phyloP scores from a whole-genome alignment of 129 eudicot genomes.

The Centaurea solstitialis region DNA sequence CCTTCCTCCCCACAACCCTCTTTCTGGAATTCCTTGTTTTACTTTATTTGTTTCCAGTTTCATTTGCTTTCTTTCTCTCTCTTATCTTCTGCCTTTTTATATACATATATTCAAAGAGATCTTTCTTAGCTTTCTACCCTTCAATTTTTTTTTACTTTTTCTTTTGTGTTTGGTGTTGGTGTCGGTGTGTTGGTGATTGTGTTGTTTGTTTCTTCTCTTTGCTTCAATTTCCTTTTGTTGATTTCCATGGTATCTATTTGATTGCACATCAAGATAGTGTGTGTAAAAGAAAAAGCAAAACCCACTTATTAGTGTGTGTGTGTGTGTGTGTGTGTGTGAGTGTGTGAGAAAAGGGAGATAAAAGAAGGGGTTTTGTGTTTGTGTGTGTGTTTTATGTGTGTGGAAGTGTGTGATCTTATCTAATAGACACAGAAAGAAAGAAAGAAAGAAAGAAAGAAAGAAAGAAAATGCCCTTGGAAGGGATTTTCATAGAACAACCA shows the following conservation, averaged over 20 bases:
- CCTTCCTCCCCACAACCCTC: conserved; percentile 34
- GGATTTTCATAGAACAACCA: conserved; percentile 59
- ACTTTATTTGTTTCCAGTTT: conserved; percentile 32
- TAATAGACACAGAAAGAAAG: no score
- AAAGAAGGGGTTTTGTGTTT: conserved; percentile 20
- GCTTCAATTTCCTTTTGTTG: conserved; percentile 34
- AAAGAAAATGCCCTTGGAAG: conserved; percentile 79
- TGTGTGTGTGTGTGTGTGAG: conserved; percentile 28
- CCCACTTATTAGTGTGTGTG: conserved; percentile 22
- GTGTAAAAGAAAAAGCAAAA: conserved; percentile 5
- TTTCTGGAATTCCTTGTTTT: conserved; percentile 47
- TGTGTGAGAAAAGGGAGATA: conserved; percentile 31
- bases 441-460: no score
- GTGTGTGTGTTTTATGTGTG: conserved; percentile 15
- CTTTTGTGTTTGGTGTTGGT: conserved; percentile 31
- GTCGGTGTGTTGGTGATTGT: conserved; percentile 38
- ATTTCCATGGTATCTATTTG: conserved; percentile 32
- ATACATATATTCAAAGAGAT: conserved; percentile 17
- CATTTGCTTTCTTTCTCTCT: conserved; percentile 18
- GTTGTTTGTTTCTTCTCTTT: conserved; percentile 20
- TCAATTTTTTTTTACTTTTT: conserved; percentile 21
- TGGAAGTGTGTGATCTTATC: conserved; percentile 29
- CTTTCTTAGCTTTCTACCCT: conserved; percentile 35
- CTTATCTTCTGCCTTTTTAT: conserved; percentile 18
- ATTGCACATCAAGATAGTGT: conserved; percentile 33